These are phyloP conservation scores for Umbellularia californica DNA, from an alignment of 164 flowering plant species.

Conservation along the genomic window DNA sequence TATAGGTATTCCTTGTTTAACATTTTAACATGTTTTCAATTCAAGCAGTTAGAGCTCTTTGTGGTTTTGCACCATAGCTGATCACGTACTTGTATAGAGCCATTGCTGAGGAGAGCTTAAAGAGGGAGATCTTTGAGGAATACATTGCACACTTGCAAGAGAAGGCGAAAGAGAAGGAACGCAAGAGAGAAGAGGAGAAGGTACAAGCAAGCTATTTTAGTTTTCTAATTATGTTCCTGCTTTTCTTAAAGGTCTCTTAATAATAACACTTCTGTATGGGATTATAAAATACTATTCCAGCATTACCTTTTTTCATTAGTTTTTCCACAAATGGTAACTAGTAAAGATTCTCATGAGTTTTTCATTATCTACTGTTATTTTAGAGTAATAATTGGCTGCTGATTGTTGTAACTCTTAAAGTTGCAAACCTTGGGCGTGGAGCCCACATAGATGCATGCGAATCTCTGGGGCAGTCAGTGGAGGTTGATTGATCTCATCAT, in stretches of 20 bases:
- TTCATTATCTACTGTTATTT: no score
- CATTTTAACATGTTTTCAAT: not conserved
- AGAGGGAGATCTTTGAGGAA: conserved; percentile 72
- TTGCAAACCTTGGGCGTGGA: no score
- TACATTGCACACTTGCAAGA: conserved; percentile 63
- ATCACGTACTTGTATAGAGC: conserved; percentile 30
- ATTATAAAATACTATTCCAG: no score
- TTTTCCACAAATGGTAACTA: no score
- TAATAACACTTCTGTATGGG: no score
- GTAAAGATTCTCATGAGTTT: no score
- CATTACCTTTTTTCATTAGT: no score
- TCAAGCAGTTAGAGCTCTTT: not conserved
- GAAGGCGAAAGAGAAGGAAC: conserved; percentile 88
- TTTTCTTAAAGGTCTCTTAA: not conserved
- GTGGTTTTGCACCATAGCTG: not conserved
- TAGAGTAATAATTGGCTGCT: no score
- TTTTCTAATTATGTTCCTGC: not conserved
- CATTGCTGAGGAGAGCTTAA: conserved; percentile 59
- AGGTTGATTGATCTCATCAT: no score
- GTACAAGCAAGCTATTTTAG: conserved; percentile 24
- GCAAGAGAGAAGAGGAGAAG: conserved; percentile 95
- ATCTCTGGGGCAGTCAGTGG: no score
- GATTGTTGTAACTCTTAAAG: no score
- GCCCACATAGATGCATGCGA: no score
- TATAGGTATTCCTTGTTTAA: conserved; percentile 44